Conservation (phyloP, 2,329 filamentous ascomycete species). For the Chlorencoelia australis region DNA sequence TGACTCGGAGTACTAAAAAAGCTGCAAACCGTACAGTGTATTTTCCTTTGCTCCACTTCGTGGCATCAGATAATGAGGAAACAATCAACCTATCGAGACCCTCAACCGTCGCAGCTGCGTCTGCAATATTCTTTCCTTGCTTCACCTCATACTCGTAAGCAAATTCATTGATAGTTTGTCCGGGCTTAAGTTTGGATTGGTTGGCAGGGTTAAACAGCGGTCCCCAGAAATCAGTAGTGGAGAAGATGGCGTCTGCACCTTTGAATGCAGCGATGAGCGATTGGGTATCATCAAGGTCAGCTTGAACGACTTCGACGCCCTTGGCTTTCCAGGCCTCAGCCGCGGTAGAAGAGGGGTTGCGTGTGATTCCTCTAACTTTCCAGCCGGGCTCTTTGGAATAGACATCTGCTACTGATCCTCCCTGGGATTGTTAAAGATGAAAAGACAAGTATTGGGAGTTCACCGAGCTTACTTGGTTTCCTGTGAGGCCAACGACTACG, state of each 20-base stretch:
- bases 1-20: too few relatives aligned
- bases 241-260: constrained; percentile 41
- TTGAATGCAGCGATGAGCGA: constrained; percentile 32
- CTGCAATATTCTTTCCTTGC: constrained; percentile 30
- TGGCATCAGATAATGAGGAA: constrained; percentile 29
- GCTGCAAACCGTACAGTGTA: too few relatives aligned
- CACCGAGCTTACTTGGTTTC: constrained; percentile 33
- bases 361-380: constrained; percentile 36
- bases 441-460: not conserved
- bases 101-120: constrained; percentile 27
- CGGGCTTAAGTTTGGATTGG: constrained; percentile 4
- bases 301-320: constrained; percentile 35
- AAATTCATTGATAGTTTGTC: constrained; percentile 17
- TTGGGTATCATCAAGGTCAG: constrained; percentile 31
- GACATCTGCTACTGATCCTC: constrained; percentile 36
- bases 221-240: constrained; percentile 41
- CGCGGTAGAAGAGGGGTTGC: constrained; percentile 29
- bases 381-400: constrained; percentile 32
- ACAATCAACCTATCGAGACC: constrained; percentile 31
- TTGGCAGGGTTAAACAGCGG: not conserved
- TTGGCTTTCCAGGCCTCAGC: constrained; percentile 28
- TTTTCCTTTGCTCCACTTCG: constrained; percentile 31
- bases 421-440: constrained; percentile 16
- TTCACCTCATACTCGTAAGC: constrained; percentile 27
- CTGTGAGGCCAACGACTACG: constrained; percentile 36